Conservation (phyloP, 345 rosid species). For the Citropsis articulata region DNA sequence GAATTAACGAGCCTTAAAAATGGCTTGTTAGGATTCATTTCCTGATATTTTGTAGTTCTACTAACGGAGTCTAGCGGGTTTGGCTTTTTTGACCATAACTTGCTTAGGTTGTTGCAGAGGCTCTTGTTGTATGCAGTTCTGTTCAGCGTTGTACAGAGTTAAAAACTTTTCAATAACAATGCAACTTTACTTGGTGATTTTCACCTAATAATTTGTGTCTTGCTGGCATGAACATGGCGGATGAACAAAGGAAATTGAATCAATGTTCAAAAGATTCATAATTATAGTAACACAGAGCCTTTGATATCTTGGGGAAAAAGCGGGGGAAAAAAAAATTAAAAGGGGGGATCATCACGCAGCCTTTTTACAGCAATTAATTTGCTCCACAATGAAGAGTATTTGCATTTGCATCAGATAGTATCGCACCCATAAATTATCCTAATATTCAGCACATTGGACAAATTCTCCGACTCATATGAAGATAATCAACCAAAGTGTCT, state of each 20-base stretch:
- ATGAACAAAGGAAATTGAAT: no score
- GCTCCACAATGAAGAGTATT: background rate
- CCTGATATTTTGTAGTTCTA: background rate
- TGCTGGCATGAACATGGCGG: no score
- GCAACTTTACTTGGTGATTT: background rate
- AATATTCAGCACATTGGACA: background rate
- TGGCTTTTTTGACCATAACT: background rate
- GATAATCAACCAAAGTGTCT: no score
- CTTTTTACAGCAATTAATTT: no score
- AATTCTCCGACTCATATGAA: background rate
- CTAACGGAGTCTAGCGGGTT: background rate
- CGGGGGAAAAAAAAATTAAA: no score
- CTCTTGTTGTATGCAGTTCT: background rate
- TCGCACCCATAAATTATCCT: background rate
- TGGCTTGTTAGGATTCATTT: background rate
- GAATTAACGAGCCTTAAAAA: constrained; percentile 5
- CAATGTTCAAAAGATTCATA: no score
- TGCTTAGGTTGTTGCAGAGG: background rate
- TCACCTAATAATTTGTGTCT: background rate
- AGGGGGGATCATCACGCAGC: no score
- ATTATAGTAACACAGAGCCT: no score
- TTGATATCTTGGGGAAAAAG: no score
- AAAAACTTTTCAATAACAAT: background rate
- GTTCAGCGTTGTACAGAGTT: background rate
- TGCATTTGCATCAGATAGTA: background rate